Base-by-base conservation (phyloP, 2,329 filamentous ascomycete genomes). In the Verticillium nubilum region DNA sequence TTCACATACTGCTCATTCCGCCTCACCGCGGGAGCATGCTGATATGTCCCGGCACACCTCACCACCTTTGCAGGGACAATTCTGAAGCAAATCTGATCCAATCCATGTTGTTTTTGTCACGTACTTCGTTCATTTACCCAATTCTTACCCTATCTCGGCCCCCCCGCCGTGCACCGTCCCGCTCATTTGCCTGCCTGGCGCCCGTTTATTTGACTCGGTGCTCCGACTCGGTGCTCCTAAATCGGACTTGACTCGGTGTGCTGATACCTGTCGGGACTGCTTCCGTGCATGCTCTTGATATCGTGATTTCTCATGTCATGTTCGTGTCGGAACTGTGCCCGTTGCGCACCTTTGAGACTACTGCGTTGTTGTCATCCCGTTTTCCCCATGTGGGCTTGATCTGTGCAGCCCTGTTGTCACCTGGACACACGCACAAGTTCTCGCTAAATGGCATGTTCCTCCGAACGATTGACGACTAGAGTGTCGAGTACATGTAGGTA, bases 31-130 rank as follows among this genome's bases (percentile, higher is more conserved):
- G 81, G 78, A 78, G 78, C 77, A 80, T 87, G 85, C 76, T 84
- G 84, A 86, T 63, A 86, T 88, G 85, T 84, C 77, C 78, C 76
- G 81, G 83, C 83, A 79, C 82, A 79, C 71, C 73, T 82, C 78
- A 87, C 85, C 85, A 88, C 83, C 82, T 79, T 78, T 73, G 59
- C 70, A 79, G 77, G 80, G 81, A 79, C 84, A 87, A 83, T 86
- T 50, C 69, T 86, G 83, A 84, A 79, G 74, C 72, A 72, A n/a
- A 80, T 82, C 84, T 84, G 85, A 88, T 86, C 83, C 79, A 82
- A 76, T 60, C 60, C 55, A 66, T 71, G 63, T 68, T 68, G 59
- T 56, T 57, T 60, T 66, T 72, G 69, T 64, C 19, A 50, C 42
- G 7, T 50, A 6, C 19, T 23, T 23, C 4, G n/a, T 23, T 7